Base-by-base conservation (phyloP, 2,329 filamentous ascomycete genomes). In the Mycocentrospora acerina region DNA sequence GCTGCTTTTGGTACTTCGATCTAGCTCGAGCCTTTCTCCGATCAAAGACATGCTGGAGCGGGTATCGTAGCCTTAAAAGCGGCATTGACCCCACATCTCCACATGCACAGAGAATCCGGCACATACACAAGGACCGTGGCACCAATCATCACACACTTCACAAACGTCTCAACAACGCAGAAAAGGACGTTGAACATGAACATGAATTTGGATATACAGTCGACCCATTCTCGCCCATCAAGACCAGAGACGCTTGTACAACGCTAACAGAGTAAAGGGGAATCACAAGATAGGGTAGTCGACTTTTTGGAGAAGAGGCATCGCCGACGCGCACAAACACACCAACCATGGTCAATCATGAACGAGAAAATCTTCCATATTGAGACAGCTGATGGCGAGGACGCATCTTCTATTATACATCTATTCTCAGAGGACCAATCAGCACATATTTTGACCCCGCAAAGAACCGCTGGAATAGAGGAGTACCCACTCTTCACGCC, bases 321-420 rank as follows among this genome's bases (percentile, higher is more conserved):
- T 41, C 31, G 44, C 48, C 27, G 46, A 39, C 39, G 36, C 40
- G 36, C 37, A 37, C 39, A 35, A 25, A 19, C 29, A 9, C 38
- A 34, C 12, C 38, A 35, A 37, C 44, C 42, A 40, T 32, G 33
- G 19, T 42, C 43, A 52, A 50, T 56, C 36, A 52, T 45, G 44
- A 49, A 53, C 48, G 56, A 56, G 44, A 55, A 54, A 50, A 60
- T 56, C 48, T 63, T 59, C 59, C 57, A 61, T 65, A 60, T 65
- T 64, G 58, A 64, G 55, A 66, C 59, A 59, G 61, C 63, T 62
- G 59, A 64, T 64, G 58, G 60, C 51, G 58, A 59, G 58, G 46
- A 65, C 62, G 59, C 60, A 67, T 67, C 56, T 59, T 57, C 59
- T 67, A 67, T 66, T 66, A 65, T 66, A 65, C 62, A 65, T 64